These are phyloP conservation scores for Populus ilicifolia DNA, from an alignment of 345 rosid genomes.

Conservation along the genomic window DNA sequence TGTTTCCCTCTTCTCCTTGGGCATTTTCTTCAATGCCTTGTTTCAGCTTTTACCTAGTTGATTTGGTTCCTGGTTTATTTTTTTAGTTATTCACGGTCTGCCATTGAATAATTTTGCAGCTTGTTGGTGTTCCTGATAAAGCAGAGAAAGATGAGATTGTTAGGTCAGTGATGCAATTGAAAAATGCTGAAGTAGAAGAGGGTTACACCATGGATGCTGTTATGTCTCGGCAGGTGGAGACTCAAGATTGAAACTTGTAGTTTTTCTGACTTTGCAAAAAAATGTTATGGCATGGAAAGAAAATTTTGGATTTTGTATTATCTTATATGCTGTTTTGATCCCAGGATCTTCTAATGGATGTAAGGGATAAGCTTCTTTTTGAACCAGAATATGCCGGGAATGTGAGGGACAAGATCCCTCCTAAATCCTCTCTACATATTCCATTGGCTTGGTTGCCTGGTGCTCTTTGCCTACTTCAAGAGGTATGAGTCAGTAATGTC, in stretches of 20 bases:
- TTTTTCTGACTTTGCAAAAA: background rate
- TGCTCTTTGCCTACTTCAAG: conserved; percentile 94
- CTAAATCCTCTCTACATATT: conserved; percentile 69
- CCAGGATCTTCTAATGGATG: conserved; percentile 86
- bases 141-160: conserved; percentile 96
- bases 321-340: conserved; percentile 6
- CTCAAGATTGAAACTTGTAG: conserved; percentile 3
- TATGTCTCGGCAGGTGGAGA: conserved; percentile 68
- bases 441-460: conserved; percentile 90
- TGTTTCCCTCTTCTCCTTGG: background rate
- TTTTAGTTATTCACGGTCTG: background rate
- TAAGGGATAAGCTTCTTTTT: conserved; percentile 91
- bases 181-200: conserved; percentile 71
- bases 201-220: conserved; percentile 79
- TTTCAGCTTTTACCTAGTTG: background rate
- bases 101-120: conserved; percentile 40
- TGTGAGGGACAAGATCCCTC: conserved; percentile 59
- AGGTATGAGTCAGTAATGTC: conserved; percentile 41
- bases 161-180: conserved; percentile 71
- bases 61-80: background rate
- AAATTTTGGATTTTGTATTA: background rate
- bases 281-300: background rate
- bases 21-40: too few relatives aligned
- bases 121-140: conserved; percentile 63
- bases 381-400: conserved; percentile 95